Evolutionary conservation across 805 yeast species (phyloP).

Genomic region (Suhomyces prunicola): DNA sequence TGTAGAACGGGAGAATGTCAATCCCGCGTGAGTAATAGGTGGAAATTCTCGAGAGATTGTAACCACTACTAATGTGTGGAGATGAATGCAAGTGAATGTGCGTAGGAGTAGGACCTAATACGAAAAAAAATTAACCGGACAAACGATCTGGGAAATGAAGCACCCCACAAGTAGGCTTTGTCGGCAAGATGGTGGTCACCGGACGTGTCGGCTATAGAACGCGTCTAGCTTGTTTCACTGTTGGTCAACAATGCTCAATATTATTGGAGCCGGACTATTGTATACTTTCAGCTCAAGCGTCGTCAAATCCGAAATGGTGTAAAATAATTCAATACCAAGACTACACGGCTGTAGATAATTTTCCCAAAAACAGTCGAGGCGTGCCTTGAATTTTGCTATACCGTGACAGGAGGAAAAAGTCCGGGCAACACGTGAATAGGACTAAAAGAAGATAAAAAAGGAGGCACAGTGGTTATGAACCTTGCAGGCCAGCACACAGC

Average conservation of each 20-base stretch:
- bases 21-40: neutral
- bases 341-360: neutral
- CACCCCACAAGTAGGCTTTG: neutral
- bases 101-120: neutral
- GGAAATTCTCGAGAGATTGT: neutral
- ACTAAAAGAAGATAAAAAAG: neutral
- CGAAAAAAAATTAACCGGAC: neutral
- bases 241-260: neutral
- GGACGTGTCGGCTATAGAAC: neutral
- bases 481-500: slow-evolving; percentile 1
- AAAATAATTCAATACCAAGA: neutral
- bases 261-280: neutral
- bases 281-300: neutral
- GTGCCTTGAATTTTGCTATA: neutral
- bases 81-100: neutral
- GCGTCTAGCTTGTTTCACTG: neutral
- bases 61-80: neutral
- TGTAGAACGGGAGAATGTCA: neutral
- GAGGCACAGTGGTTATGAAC: slow-evolving; percentile 1
- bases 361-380: neutral
- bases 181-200: neutral
- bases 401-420: neutral
- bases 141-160: neutral
- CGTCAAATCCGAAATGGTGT: neutral
- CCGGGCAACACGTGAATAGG: neutral